Evolutionary conservation across 495 filamentous ascomycete genomes (phyloP).

Genomic region (Elasticomyces elasticus): DNA sequence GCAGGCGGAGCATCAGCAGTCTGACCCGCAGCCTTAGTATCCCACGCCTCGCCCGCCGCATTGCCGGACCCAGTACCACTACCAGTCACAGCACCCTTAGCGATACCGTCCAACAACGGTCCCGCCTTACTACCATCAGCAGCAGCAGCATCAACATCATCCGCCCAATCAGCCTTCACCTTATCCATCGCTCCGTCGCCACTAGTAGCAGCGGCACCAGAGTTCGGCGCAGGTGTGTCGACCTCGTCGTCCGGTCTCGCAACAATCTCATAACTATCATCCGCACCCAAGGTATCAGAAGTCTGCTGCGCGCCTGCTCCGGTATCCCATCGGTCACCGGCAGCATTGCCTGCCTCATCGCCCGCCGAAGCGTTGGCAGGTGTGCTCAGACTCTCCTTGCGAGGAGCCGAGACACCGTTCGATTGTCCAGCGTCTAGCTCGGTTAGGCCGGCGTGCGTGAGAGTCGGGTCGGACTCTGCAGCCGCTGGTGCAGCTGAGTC

Average conservation of each 20-base stretch:
- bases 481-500: constrained; percentile 29
- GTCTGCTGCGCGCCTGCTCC: constrained; percentile 38
- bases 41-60: constrained; percentile 14
- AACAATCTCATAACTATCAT: constrained; percentile 70
- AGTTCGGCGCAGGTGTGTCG: constrained; percentile 42
- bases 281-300: constrained; percentile 24
- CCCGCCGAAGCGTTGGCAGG: constrained; percentile 48
- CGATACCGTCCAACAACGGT: not conserved
- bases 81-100: too few species aligned
- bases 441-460: constrained; percentile 65
- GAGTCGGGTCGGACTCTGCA: constrained; percentile 59
- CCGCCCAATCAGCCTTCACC: constrained; percentile 16
- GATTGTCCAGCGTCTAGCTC: constrained; percentile 45
- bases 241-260: constrained; percentile 66
- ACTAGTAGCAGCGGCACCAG: constrained; percentile 2
- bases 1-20: not conserved
- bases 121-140: not conserved
- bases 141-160: constrained; percentile 9
- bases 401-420: constrained; percentile 33
- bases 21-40: constrained; percentile 9
- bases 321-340: constrained; percentile 55
- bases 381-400: constrained; percentile 41
- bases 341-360: constrained; percentile 30
- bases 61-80: not conserved
- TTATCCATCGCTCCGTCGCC: not conserved